A percentile compares a stretch with the other conserved stretches of the same genome.
Conservation (phyloP, 257 asterid genomes). For the Solanum chaucha region DNA sequence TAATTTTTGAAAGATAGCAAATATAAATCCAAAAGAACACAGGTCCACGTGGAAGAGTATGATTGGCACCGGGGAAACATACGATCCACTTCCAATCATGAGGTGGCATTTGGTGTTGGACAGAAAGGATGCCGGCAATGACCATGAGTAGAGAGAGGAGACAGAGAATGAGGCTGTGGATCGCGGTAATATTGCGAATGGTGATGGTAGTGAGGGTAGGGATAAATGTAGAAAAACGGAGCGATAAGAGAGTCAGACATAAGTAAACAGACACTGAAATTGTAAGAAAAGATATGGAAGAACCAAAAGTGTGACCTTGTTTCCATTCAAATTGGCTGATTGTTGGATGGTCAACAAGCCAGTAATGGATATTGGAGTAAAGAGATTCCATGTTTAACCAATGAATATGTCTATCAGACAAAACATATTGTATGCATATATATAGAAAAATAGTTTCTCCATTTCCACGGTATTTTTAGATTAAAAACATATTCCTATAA, state of each 20-base stretch:
- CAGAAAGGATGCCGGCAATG: conserved; percentile 56
- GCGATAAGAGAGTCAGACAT: conserved; percentile 38
- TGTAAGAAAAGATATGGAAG: conserved; percentile 40
- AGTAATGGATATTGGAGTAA: conserved; percentile 33
- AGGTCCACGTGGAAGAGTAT: conserved; percentile 48
- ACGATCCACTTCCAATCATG: conserved; percentile 41
- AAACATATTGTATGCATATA: not conserved
- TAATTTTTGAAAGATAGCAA: conserved; percentile 60
- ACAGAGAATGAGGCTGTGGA: conserved; percentile 62
- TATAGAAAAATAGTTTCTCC: not conserved
- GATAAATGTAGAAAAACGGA: conserved; percentile 11
- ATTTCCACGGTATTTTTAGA: too few species aligned
- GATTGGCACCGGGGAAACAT: conserved; percentile 50
- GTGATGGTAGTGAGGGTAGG: conserved; percentile 26
- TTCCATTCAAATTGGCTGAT: conserved; percentile 63
- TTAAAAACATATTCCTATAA: too few species aligned
- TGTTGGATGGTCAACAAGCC: conserved; percentile 63
- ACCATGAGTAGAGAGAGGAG: conserved; percentile 69
- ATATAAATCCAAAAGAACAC: conserved; percentile 76
- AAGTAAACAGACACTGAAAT: conserved; percentile 49
- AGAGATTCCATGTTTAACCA: conserved; percentile 18
- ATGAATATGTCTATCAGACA: not conserved
- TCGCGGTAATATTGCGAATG: conserved; percentile 58
- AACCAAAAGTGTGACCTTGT: conserved; percentile 43
- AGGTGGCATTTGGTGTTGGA: conserved; percentile 52